Evolutionary conservation across 768 basidiomycete species (phyloP).

Genomic region (Omphalotus guepiniiformis): DNA sequence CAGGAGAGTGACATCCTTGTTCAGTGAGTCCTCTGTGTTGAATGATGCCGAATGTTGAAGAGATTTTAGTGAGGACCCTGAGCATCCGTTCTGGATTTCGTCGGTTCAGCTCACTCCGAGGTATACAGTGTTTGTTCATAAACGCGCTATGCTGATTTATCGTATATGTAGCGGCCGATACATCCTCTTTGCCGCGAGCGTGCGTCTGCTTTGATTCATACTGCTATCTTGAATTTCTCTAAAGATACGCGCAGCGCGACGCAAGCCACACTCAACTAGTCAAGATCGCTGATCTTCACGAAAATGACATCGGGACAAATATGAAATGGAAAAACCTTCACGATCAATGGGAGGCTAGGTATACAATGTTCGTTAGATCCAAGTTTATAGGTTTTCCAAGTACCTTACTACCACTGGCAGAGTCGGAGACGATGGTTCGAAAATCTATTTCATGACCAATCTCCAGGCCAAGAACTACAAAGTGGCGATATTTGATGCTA

Average conservation of each 20-base stretch:
- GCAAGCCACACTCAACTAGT: constrained; percentile 2
- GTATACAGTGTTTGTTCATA: not conserved
- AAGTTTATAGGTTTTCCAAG: not conserved
- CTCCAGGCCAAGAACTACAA: constrained; percentile 1
- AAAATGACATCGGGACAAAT: not conserved
- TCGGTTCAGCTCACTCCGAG: constrained; percentile 1
- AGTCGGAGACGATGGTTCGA: constrained; percentile 4
- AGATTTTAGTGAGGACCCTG: constrained; percentile 1
- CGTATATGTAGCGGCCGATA: constrained; percentile 2
- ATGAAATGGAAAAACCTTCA: not conserved
- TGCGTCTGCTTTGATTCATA: not conserved
- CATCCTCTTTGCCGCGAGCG: constrained; percentile 1
- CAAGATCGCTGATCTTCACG: constrained; percentile 1
- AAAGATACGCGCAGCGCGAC: not conserved
- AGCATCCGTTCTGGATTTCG: constrained; percentile 5
- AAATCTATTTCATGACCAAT: constrained; percentile 3
- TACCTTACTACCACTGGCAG: not conserved
- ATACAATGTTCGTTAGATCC: not conserved
- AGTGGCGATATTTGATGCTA: not conserved
- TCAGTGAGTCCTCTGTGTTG: not conserved
- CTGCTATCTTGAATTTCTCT: not conserved
- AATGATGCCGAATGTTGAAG: not conserved
- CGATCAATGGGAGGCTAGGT: constrained; percentile 3
- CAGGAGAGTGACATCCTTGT: constrained; percentile 3
- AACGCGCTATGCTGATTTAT: not conserved